phyloP scores from a whole-genome alignment of 1,139 yeast genomes.

The Debaryomyces sp. region DNA sequence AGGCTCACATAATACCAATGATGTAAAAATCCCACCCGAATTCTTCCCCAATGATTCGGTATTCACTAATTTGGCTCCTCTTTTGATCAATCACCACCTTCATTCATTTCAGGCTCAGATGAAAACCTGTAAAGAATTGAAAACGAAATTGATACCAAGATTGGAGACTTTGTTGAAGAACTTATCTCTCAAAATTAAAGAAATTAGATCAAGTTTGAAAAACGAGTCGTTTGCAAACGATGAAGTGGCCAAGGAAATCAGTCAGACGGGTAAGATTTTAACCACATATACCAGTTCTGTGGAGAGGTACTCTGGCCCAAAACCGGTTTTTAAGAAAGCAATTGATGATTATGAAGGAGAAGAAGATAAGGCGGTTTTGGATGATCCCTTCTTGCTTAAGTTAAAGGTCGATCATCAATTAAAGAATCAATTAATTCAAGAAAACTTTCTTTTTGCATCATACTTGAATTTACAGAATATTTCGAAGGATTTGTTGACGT shows the following conservation, averaged over 20 bases:
- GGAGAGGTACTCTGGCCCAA: slow-evolving; percentile 34
- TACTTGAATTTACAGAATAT: slow-evolving; percentile 48
- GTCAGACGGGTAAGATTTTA: slow-evolving; percentile 41
- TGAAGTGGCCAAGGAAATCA: slow-evolving; percentile 39
- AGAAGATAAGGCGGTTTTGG: slow-evolving; percentile 31
- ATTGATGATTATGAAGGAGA: slow-evolving; percentile 18
- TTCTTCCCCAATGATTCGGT: slow-evolving; percentile 47
- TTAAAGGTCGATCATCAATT: slow-evolving; percentile 45
- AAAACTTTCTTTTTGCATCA: slow-evolving; percentile 48
- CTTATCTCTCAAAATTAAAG: slow-evolving; percentile 43
- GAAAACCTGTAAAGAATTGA: slow-evolving; percentile 38
- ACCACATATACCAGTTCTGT: slow-evolving; percentile 35
- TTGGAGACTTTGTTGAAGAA: slow-evolving; percentile 42
- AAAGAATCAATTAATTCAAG: slow-evolving; percentile 45
- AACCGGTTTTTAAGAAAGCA: slow-evolving; percentile 31
- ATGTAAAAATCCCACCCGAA: slow-evolving; percentile 45
- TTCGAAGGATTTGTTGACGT: slow-evolving; percentile 42
- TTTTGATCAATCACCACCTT: slow-evolving; percentile 42
- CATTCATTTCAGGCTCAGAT: slow-evolving; percentile 28
- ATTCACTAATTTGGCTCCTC: slow-evolving; percentile 37
- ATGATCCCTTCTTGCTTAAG: slow-evolving; percentile 49
- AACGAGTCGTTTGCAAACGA: slow-evolving; percentile 49
- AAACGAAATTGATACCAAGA: slow-evolving; percentile 38
- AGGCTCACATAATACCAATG: slow-evolving; percentile 15
- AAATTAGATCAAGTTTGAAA: slow-evolving; percentile 42